Conservation (phyloP, 805 yeast species). For the Wickerhamomyces mucosus region DNA sequence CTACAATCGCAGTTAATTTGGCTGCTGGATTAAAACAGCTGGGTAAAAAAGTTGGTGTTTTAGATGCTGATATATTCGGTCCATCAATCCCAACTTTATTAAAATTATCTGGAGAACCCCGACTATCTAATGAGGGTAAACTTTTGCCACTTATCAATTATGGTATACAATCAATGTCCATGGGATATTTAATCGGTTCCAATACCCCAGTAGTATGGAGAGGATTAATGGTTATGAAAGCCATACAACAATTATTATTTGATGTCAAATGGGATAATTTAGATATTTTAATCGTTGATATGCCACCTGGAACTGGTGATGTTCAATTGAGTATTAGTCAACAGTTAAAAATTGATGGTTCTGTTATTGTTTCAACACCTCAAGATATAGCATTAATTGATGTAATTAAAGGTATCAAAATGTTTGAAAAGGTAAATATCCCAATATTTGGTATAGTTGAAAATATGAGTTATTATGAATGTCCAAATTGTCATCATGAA, state of each 20-base stretch:
- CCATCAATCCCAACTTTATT: conserved; percentile 73
- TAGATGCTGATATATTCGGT: conserved; percentile 80
- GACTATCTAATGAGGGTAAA: conserved; percentile 40
- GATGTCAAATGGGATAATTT: conserved; percentile 69
- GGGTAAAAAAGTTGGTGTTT: conserved; percentile 53
- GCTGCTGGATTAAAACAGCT: conserved; percentile 49
- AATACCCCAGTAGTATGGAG: conserved; percentile 76
- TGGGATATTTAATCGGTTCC: conserved; percentile 70
- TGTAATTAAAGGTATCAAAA: conserved; percentile 68
- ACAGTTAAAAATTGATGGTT: conserved; percentile 66
- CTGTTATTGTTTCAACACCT: conserved; percentile 76
- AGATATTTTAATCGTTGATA: conserved; percentile 65
- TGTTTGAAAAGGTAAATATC: conserved; percentile 63
- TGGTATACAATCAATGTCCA: conserved; percentile 79
- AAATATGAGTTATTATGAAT: conserved; percentile 70
- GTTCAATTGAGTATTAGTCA: conserved; percentile 79
- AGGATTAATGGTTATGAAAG: conserved; percentile 82
- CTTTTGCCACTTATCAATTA: conserved; percentile 61
- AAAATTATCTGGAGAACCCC: conserved; percentile 62
- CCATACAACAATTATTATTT: conserved; percentile 71
- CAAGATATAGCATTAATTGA: conserved; percentile 79
- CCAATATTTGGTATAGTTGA: conserved; percentile 74
- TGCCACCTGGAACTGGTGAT: conserved; percentile 94
- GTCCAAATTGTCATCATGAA: conserved; percentile 70
- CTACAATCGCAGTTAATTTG: conserved; percentile 58